Conservation (phyloP, 2,329 filamentous ascomycete genomes). For the Madurella fahalii region DNA sequence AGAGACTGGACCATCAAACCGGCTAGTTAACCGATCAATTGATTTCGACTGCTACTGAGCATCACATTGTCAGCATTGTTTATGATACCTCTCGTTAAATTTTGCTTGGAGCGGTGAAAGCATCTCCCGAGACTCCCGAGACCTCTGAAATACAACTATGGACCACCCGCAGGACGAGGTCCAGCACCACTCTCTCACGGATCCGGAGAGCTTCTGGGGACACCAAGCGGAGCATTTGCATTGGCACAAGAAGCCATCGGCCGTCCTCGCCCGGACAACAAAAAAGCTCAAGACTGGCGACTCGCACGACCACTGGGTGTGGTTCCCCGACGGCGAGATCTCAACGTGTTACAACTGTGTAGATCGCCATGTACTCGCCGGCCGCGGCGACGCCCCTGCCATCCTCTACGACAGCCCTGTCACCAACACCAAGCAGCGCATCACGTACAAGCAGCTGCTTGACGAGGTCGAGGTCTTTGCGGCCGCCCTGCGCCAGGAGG, state of each 20-base stretch:
- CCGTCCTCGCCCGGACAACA: constrained; percentile 54
- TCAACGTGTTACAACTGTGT: constrained; percentile 91
- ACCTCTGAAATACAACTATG: constrained; percentile 16
- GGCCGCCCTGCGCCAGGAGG: constrained; percentile 75
- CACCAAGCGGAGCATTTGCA: constrained; percentile 68
- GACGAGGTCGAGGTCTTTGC: constrained; percentile 78
- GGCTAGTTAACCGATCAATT: too few relatives aligned
- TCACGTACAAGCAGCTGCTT: constrained; percentile 72
- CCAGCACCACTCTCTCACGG: constrained; percentile 55
- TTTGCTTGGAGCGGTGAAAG: too few relatives aligned
- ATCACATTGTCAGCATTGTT: too few relatives aligned
- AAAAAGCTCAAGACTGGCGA: constrained; percentile 61
- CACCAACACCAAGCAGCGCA: constrained; percentile 64
- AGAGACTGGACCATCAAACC: too few relatives aligned
- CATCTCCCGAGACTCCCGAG: background rate
- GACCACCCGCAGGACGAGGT: constrained; percentile 48
- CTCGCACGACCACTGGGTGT: constrained; percentile 76
- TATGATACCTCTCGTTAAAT: too few relatives aligned
- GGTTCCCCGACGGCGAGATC: constrained; percentile 86
- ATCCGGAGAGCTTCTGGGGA: constrained; percentile 71
- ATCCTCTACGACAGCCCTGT: constrained; percentile 89
- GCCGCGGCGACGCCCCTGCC: constrained; percentile 68
- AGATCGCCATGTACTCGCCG: constrained; percentile 78
- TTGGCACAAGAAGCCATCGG: constrained; percentile 74
- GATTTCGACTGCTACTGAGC: too few relatives aligned